Evolutionary conservation across 148 eudicot genomes (phyloP).

Genomic region (Spergularia bocconei): DNA sequence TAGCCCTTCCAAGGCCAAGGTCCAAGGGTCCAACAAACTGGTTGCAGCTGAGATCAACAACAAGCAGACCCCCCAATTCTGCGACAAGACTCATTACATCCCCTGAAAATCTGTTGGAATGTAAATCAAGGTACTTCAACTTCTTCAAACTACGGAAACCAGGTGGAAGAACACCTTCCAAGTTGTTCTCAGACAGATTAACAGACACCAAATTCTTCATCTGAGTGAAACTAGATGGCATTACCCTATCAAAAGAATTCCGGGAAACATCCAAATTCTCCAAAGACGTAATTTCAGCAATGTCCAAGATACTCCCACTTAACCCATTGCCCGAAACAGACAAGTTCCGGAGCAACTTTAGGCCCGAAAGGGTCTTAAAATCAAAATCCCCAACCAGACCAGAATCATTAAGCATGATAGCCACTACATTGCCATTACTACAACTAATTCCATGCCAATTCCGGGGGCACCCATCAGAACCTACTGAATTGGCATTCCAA

Average conservation of each 20-base stretch:
- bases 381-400: constrained; percentile 51
- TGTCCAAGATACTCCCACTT: constrained; percentile 38
- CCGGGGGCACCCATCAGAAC: constrained; percentile 59
- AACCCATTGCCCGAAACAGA: constrained; percentile 55
- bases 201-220: constrained; percentile 38
- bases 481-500: constrained; percentile 54
- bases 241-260: constrained; percentile 48
- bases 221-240: constrained; percentile 38
- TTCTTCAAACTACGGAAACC: constrained; percentile 40
- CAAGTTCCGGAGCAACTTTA: constrained; percentile 47
- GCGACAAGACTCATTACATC: constrained; percentile 44
- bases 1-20: constrained; percentile 46
- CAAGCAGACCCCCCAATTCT: constrained; percentile 38
- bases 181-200: constrained; percentile 51
- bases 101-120: constrained; percentile 50
- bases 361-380: constrained; percentile 38
- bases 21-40: constrained; percentile 48
- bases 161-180: constrained; percentile 44
- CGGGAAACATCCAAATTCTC: constrained; percentile 52
- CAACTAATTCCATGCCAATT: constrained; percentile 63
- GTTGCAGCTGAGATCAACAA: constrained; percentile 60
- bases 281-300: constrained; percentile 39
- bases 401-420: constrained; percentile 41
- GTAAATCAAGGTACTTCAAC: constrained; percentile 55
- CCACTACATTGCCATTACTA: constrained; percentile 45